Percentiles rank a stretch among this genome's conserved stretches.
These are phyloP conservation scores for Osmozyma mogii DNA, from an alignment of 805 yeast genomes.

Conservation along the genomic window DNA sequence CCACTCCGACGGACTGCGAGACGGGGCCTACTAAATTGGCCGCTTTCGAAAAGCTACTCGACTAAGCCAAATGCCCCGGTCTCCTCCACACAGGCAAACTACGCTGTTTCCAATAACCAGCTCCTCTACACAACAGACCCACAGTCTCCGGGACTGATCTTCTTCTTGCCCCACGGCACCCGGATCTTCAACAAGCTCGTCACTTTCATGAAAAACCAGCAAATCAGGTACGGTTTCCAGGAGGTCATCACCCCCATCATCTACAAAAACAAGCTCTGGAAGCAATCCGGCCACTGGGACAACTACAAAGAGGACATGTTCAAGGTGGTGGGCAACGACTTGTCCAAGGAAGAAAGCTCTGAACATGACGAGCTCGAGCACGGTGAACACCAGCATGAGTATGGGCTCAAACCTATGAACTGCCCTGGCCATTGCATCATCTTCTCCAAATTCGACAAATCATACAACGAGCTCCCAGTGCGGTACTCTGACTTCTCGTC, in stretches of 20 bases:
- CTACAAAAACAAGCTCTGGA: conserved; percentile 78
- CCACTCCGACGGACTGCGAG: no score
- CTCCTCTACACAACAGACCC: conserved; percentile 72
- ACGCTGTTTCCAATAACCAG: conserved; percentile 54
- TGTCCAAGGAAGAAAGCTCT: conserved; percentile 17
- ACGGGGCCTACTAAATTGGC: no score
- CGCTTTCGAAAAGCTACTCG: no score
- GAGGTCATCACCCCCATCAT: conserved; percentile 92
- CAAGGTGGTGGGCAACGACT: conserved; percentile 58
- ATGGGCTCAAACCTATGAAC: conserved; percentile 91
- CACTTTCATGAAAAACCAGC: conserved; percentile 79
- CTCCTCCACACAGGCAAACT: conserved; percentile 31
- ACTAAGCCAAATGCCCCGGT: no score
- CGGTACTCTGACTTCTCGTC: conserved; percentile 85
- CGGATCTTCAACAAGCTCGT: conserved; percentile 73
- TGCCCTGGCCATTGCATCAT: conserved; percentile 93
- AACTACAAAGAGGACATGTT: conserved; percentile 95
- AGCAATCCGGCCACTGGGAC: conserved; percentile 91
- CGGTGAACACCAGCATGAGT: conserved; percentile 27
- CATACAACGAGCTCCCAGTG: conserved; percentile 81
- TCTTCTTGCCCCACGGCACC: conserved; percentile 90
- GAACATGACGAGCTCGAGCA: conserved; percentile 6
- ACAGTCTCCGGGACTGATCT: conserved; percentile 83
- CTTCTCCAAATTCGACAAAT: conserved; percentile 65
- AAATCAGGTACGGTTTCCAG: conserved; percentile 70